Evolutionary conservation across 139 green algal genomes (phyloP).

Genomic region (Yamagishiella unicocca): DNA sequence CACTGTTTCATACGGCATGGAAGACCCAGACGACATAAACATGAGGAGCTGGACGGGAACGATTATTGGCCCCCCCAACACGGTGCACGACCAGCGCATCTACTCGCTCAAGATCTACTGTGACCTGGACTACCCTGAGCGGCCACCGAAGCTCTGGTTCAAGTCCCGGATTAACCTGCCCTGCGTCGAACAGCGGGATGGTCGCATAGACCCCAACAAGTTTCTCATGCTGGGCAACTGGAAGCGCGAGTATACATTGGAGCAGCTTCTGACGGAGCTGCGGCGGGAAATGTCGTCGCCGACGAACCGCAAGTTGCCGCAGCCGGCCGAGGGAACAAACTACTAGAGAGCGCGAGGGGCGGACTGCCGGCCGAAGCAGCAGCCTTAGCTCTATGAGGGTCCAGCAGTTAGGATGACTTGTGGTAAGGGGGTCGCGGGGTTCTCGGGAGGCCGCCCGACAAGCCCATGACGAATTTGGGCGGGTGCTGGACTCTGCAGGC

Average conservation of each 20-base stretch:
- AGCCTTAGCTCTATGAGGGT: neutral
- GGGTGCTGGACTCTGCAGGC: too few relatives aligned
- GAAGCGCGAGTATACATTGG: slow-evolving; percentile 90
- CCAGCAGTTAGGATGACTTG: neutral
- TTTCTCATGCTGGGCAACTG: slow-evolving; percentile 89
- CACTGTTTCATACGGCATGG: slow-evolving; percentile 97
- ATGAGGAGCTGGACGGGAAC: slow-evolving; percentile 98
- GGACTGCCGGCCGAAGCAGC: neutral
- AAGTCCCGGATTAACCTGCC: slow-evolving; percentile 81
- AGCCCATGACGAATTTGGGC: neutral
- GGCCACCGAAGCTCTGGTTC: slow-evolving; percentile 75
- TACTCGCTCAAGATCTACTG: slow-evolving; percentile 90
- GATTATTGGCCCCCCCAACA: slow-evolving; percentile 95
- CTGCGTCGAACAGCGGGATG: slow-evolving; percentile 74
- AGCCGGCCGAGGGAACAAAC: slow-evolving; percentile 88
- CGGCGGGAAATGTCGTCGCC: slow-evolving; percentile 88
- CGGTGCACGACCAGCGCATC: slow-evolving; percentile 92
- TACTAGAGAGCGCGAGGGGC: neutral
- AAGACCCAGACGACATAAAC: slow-evolving; percentile 85
- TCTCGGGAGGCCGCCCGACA: neutral
- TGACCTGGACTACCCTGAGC: slow-evolving; percentile 88
- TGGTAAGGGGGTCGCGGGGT: neutral
- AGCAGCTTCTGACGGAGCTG: slow-evolving; percentile 91
- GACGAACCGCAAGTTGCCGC: slow-evolving; percentile 89
- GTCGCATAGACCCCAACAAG: slow-evolving; percentile 73